Conservation (phyloP, 495 filamentous ascomycete genomes). For the Hypoxylon intermedium region DNA sequence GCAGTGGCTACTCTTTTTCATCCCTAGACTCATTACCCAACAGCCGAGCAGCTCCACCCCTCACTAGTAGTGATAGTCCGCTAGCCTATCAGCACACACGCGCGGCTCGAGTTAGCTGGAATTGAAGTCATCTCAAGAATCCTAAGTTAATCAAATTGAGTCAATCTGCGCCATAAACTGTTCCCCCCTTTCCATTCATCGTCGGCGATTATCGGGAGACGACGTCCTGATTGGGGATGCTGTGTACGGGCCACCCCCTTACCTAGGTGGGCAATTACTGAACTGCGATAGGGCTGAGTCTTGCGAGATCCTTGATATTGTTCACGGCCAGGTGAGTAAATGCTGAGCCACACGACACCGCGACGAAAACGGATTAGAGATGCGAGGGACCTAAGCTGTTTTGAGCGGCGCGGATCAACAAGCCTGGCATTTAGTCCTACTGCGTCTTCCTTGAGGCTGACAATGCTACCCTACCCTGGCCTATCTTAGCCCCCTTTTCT, state of each 20-base stretch:
- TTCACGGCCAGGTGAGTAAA: background rate
- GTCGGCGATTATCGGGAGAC: slow-evolving; percentile 9
- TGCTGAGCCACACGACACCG: slow-evolving; percentile 19
- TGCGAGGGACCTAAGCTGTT: slow-evolving; percentile 17
- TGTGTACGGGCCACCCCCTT: slow-evolving; percentile 14
- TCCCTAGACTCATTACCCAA: slow-evolving; percentile 1
- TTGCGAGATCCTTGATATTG: slow-evolving; percentile 16
- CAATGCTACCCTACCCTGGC: slow-evolving; percentile 12
- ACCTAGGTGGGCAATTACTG: slow-evolving; percentile 1
- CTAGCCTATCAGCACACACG: slow-evolving; percentile 10
- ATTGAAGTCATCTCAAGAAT: slow-evolving; percentile 19
- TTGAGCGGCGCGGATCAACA: slow-evolving; percentile 16
- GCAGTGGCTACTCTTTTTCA: slow-evolving; percentile 8
- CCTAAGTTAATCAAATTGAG: slow-evolving; percentile 23
- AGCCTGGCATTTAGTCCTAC: slow-evolving; percentile 14
- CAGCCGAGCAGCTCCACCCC: background rate
- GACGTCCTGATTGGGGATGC: slow-evolving; percentile 17
- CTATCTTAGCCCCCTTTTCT: slow-evolving; percentile 15
- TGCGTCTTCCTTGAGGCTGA: slow-evolving; percentile 34
- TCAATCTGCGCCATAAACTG: slow-evolving; percentile 19
- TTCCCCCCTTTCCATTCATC: slow-evolving; percentile 16
- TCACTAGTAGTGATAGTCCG: slow-evolving; percentile 1
- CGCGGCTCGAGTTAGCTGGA: slow-evolving; percentile 1
- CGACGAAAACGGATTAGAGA: slow-evolving; percentile 23
- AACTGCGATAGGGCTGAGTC: slow-evolving; percentile 12